A percentile compares a stretch with the other conserved stretches of the same genome.
These are phyloP conservation scores for Thalassiosira mediterranea DNA, from an alignment of 352 stramenopile genomes.

Conservation along the genomic window DNA sequence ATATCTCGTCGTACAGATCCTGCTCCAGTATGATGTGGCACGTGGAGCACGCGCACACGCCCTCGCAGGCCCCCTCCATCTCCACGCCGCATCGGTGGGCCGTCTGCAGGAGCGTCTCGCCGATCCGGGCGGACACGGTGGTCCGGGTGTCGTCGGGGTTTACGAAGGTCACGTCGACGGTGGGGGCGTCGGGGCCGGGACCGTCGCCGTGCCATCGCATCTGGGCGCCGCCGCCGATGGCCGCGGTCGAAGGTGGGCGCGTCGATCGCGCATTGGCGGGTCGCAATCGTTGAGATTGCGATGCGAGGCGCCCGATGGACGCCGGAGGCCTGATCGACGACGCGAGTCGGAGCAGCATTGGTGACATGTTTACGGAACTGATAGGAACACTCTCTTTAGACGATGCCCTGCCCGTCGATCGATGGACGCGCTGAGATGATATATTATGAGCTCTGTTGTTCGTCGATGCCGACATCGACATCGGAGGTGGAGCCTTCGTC, in stretches of 20 bases:
- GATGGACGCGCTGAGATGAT: too few relatives aligned
- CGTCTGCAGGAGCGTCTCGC: conserved; percentile 88
- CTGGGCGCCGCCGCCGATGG: conserved; percentile 5
- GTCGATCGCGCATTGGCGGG: too few relatives aligned
- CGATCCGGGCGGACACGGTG: conserved; percentile 53
- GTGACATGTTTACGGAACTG: too few relatives aligned
- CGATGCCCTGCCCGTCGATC: too few relatives aligned
- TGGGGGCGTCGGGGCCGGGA: conserved; percentile 56
- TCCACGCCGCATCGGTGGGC: conserved; percentile 93
- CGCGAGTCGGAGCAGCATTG: too few relatives aligned
- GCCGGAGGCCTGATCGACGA: too few relatives aligned
- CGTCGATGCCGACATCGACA: too few relatives aligned
- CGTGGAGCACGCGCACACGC: conserved; percentile 97
- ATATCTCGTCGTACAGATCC: conserved; percentile 90
- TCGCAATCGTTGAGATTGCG: too few relatives aligned
- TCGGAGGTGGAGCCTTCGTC: too few relatives aligned
- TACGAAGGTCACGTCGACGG: conserved; percentile 69
- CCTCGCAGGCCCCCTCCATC: conserved; percentile 90
- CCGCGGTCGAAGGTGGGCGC: neutral
- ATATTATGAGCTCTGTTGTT: too few relatives aligned
- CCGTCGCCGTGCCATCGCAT: conserved; percentile 67
- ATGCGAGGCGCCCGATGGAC: too few relatives aligned
- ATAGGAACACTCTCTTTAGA: too few relatives aligned
- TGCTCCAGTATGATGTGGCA: conserved; percentile 97
- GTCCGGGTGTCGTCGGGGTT: conserved; percentile 58